Evolutionary conservation across 1,139 yeast genomes (phyloP), one percentile per base, ranked within the genome.

Genomic region (Geotrichum klebahnii): DNA sequence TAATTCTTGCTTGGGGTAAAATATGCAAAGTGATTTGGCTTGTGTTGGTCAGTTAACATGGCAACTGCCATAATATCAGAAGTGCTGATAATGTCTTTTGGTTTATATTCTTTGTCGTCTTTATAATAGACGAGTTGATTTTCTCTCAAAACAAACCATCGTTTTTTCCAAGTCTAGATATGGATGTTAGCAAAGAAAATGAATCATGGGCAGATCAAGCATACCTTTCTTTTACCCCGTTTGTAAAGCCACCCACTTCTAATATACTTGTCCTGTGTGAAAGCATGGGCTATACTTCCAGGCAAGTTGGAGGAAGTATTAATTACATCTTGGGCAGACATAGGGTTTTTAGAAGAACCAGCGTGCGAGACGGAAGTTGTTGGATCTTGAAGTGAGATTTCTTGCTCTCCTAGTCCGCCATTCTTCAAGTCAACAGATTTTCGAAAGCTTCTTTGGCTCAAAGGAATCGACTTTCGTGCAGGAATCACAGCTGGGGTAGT

Each of bases 141-240:
- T 16, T 69, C 68, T 35, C 86, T 67, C n/a, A 81, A 66, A 2
- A 79, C 82, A 55, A 79, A 77, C 86, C 86, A 81, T 35, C 71
- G 65, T 53, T 70, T 68, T 57, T 72, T 74, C 82, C 82, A 79
- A 35, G 61, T 57, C 59, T 64, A 55, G n/a, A n/a, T n/a, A n/a
- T n/a, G n/a, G n/a, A n/a, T n/a, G n/a, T n/a, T n/a, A n/a, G n/a
- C n/a, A n/a, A n/a, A n/a, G n/a, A n/a, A n/a, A n/a, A n/a, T n/a
- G n/a, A n/a, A n/a, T n/a, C n/a, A n/a, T n/a, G n/a, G n/a, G n/a
- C n/a, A n/a, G n/a, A n/a, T n/a, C n/a, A n/a, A n/a, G n/a, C n/a
- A n/a, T 20, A 36, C 39, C 39, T 23, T 37, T 37, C 41, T 37
- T 22, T 39, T 39, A 10, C 41, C 44, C 10, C 44, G 46, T 29